Evolutionary conservation across 2,329 filamentous ascomycete genomes (phyloP), one percentile per base, ranked within the genome.

Genomic region (Calycina marina): DNA sequence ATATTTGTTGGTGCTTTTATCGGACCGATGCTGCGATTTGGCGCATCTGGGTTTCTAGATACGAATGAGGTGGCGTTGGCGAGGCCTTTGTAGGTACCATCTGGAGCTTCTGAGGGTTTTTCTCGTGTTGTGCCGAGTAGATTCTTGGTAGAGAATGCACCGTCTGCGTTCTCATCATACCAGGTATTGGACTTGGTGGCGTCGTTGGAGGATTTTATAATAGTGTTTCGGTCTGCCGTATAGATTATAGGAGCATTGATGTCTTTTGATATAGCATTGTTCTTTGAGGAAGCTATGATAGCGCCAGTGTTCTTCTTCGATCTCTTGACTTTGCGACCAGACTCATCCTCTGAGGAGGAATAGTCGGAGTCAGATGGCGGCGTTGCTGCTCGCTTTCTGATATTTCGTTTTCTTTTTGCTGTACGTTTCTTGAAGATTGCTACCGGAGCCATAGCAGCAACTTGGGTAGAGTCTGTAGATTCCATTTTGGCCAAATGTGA

Each of bases 1-100:
- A 98, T 77, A 48, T 96, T 96, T 1, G 82, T 81, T 0, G 88
- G 69, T 1, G 81, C 79, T 56, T 93, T 93, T 40, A 92, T 68
- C 0, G 90, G 90, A 0, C 90, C 90, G 17, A 93, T 77, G 20
- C 70, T 65, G 41, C 74, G 68, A 16, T 58, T 61, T 2, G 75
- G 71, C 5, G 79, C 76, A 51, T 92, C 69, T 12, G 81, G 75
- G 45, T 88, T 88, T 60, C 78, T 86, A 47, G 78, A 70, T 39
- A 93, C 81, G 52, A 85, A 88, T 4, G 65, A 39, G 3, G 46
- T 75, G 48, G 79, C 77, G 44, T 76, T 80, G 31, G 79, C 73
- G 2, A 77, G 60, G 28, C 83, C 82, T 50, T 75, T 83, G 59
- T 90, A 90, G 10, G 69, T 82, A 13, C 80, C 81, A 36, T 81